These are phyloP conservation scores for Juglanconis sp. DNA, from an alignment of 2,329 filamentous ascomycete genomes.

Conservation along the genomic window DNA sequence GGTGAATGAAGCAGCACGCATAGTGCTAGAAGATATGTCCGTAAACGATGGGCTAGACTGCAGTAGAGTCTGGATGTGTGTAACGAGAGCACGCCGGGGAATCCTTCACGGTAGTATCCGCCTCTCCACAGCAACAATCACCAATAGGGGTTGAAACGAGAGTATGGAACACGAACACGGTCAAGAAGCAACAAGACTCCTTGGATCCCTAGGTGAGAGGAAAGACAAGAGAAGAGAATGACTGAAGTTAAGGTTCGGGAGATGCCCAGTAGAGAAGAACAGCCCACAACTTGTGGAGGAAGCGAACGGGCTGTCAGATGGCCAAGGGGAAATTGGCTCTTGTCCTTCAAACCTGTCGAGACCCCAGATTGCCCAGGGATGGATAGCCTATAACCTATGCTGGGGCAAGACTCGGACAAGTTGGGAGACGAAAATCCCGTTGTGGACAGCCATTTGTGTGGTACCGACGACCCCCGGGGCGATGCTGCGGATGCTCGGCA, in stretches of 20 bases:
- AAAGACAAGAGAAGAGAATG: constrained; percentile 9
- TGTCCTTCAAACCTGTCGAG: background rate
- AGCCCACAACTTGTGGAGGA: constrained; percentile 8
- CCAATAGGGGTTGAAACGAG: constrained; percentile 11
- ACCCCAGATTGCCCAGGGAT: constrained; percentile 10
- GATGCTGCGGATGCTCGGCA: constrained; percentile 3
- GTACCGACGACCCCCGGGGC: background rate
- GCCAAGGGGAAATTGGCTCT: constrained; percentile 4
- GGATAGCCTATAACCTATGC: background rate
- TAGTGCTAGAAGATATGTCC: constrained; percentile 2
- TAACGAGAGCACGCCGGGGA: constrained; percentile 5
- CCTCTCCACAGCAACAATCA: constrained; percentile 6
- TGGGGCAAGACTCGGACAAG: background rate
- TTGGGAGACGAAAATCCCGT: background rate
- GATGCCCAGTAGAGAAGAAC: background rate
- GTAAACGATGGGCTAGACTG: background rate
- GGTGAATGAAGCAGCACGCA: constrained; percentile 18
- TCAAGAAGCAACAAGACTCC: constrained; percentile 4
- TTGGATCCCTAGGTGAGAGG: background rate
- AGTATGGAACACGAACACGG: constrained; percentile 4
- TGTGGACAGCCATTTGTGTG: background rate
- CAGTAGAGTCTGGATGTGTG: constrained; percentile 1
- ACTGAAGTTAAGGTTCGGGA: constrained; percentile 1
- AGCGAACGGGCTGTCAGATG: background rate
- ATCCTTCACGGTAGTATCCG: background rate